phyloP scores from a whole-genome alignment of 176 grass and related monocot genomes.

The Musa acuminata region DNA sequence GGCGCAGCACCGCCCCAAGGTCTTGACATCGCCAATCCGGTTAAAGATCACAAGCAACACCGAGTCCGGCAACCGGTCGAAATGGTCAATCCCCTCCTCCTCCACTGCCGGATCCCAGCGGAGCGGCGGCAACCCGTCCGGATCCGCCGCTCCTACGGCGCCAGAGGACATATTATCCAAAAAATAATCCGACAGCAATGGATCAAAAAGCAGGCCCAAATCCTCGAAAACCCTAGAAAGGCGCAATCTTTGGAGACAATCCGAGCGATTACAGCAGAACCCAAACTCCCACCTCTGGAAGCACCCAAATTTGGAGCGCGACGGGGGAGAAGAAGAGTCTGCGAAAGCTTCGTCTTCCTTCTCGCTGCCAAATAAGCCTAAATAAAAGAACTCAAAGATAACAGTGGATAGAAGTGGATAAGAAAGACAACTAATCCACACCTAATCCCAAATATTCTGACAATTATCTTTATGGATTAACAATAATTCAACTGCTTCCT shows the following conservation, averaged over 20 bases:
- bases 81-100: not conserved
- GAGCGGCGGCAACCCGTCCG: not conserved
- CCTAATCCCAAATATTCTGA: no score
- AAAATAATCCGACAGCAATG: not conserved
- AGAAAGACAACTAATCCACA: no score
- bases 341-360: no score
- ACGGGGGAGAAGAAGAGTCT: not conserved
- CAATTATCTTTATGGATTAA: no score
- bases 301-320: not conserved
- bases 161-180: not conserved
- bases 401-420: no score
- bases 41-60: constrained; percentile 12
- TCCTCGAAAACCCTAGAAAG: not conserved
- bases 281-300: not conserved
- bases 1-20: constrained; percentile 10
- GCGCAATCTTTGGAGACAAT: not conserved
- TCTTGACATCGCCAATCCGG: constrained; percentile 14
- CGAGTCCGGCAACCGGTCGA: constrained; percentile 15
- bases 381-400: no score
- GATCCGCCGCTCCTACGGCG: not conserved
- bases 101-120: not conserved
- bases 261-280: not conserved
- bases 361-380: no score
- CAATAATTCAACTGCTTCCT: no score
- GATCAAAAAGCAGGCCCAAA: not conserved